Evolutionary conservation across 768 basidiomycete genomes (phyloP), one percentile per base, ranked within the genome.

Genomic region (Leccinum imitatum): DNA sequence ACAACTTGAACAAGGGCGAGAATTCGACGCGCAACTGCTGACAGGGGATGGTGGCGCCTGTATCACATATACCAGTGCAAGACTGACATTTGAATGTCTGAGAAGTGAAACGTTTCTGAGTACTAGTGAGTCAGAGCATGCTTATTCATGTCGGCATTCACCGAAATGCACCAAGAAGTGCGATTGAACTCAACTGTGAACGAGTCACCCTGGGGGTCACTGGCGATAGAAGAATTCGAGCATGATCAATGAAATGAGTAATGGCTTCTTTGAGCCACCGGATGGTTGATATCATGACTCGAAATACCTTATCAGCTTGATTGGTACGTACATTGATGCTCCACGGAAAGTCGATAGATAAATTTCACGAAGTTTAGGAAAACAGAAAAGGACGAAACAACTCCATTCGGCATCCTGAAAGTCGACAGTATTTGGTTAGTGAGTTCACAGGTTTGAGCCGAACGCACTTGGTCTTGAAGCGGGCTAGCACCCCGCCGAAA

Each of bases 231-330:
- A 56, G 50, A 50, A 19, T 46, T 46, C 44, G 44, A 6, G 30
- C 21, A 25, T 30, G 56, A 53, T 41, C 44, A 23, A 63, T 63
- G 61, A 65, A 56, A 46, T 46, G 44, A 46, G 5, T 13, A 19
- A 46, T 4, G 27, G 39, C 66, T 68, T 67, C 65, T 54, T 14
- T 33, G 44, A 21, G 15, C 53, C 50, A 51, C 64, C 47, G 17
- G 57, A 66, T 59, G 58, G 30, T 25, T 19, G 59, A 33, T 54
- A n/a, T 30, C 2, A 30, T 66, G 69, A 66, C 61, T 59, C 57
- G 31, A 46, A 13, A 68, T 59, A 33, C 44, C 60, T 61, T 65
- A 68, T 69, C 65, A 59, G 25, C 51, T 35, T 6, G 52, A 5
- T 37, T 35, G 15, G n/a, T 48, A 50, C 56, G 47, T 39, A 39